phyloP scores from a whole-genome alignment of 225 moss, liverwort and hornwort species.

The Polytrichum commune region DNA sequence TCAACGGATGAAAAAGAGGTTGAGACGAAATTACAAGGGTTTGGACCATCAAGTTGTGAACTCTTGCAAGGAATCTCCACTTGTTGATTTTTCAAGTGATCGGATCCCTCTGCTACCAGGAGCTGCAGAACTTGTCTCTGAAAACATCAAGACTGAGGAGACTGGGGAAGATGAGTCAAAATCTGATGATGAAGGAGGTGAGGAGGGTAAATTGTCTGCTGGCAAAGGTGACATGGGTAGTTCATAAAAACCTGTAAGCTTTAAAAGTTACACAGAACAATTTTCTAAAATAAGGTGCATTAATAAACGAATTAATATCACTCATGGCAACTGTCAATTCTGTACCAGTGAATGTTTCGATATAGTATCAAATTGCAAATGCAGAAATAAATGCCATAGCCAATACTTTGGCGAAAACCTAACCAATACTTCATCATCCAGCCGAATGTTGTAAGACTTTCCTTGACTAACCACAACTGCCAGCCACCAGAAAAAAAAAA shows the following conservation, averaged over 20 bases:
- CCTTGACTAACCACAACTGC: slow-evolving; percentile 70
- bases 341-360: no score
- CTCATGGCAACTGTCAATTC: no score
- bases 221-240: slow-evolving; percentile 27
- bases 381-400: no score
- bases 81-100: slow-evolving; percentile 22
- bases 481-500: slow-evolving; percentile 9
- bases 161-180: slow-evolving; percentile 45
- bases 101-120: slow-evolving; percentile 62
- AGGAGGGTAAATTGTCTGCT: slow-evolving; percentile 31
- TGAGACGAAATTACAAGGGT: slow-evolving; percentile 91
- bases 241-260: no score
- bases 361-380: no score
- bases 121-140: slow-evolving; percentile 76
- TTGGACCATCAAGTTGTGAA: slow-evolving; percentile 53
- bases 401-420: slow-evolving; percentile 95
- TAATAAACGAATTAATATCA: no score
- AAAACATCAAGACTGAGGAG: slow-evolving; percentile 54
- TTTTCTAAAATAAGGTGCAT: no score
- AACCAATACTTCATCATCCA: slow-evolving; percentile 87
- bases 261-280: no score
- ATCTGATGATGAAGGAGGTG: slow-evolving; percentile 55
- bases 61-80: slow-evolving; percentile 43
- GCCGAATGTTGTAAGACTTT: slow-evolving; percentile 89
- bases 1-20: slow-evolving; percentile 88